Conservation (phyloP, 1,139 yeast species). For the Hyphopichia fennica region DNA sequence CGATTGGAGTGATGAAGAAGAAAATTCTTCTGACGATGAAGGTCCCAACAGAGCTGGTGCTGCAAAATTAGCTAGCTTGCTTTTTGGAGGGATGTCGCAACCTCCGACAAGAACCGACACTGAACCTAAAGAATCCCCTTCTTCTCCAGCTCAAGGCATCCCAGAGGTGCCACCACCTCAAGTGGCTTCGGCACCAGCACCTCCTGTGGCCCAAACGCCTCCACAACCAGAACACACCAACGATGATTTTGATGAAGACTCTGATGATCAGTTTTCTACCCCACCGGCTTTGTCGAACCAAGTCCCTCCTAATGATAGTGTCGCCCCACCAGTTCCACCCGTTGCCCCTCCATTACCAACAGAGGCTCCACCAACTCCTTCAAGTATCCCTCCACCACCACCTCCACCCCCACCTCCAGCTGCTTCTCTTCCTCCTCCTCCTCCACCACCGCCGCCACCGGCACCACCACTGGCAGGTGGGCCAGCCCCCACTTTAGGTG, state of each 20-base stretch:
- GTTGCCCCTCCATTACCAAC: constrained; percentile 16
- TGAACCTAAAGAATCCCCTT: constrained; percentile 11
- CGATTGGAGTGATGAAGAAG: constrained; percentile 66
- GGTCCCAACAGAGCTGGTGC: constrained; percentile 55
- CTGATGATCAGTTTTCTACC: constrained; percentile 10
- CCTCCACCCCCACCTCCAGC: constrained; percentile 14
- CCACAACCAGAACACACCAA: constrained; percentile 6
- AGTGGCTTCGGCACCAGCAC: constrained; percentile 6
- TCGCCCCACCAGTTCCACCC: constrained; percentile 22
- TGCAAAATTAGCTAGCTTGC: constrained; percentile 59
- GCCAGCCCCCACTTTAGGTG: constrained; percentile 21
- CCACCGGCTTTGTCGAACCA: constrained; percentile 15
- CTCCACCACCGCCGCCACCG: constrained; percentile 24
- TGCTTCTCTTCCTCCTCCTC: constrained; percentile 22
- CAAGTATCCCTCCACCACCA: constrained; percentile 20
- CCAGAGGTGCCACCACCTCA: background rate
- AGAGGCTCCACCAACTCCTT: constrained; percentile 28
- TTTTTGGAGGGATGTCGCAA: constrained; percentile 63
- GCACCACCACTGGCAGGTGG: constrained; percentile 5
- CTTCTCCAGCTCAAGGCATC: constrained; percentile 13
- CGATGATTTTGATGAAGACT: background rate
- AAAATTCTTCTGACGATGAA: constrained; percentile 49
- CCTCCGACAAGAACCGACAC: constrained; percentile 28
- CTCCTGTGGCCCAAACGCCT: constrained; percentile 12
- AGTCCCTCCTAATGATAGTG: constrained; percentile 18